Base-by-base conservation (phyloP, 139 green algal species). In the Chlamydomonas urium region DNA sequence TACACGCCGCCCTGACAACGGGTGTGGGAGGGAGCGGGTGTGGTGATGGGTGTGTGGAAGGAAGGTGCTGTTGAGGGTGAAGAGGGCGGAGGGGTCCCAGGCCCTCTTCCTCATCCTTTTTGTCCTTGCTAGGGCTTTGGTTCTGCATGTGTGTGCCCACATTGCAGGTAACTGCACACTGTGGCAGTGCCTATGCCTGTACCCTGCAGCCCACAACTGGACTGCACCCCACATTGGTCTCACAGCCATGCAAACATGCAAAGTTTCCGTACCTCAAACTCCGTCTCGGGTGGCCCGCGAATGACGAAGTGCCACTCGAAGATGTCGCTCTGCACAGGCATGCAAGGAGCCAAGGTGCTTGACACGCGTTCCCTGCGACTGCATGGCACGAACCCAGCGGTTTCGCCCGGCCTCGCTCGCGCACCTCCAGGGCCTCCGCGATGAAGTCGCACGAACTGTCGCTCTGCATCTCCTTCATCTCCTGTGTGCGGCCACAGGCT, bases 301-400 rank as follows among this genome's bases (percentile, higher is more conserved):
- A 99, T 89, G 1, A 89, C 92, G 77, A 99, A 99, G 53, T 97
- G 89, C 94, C 94, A 99, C 76, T 99, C 94, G 79, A 99, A 99
- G 37, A 99, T 93, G 75, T 99, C 92, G 19, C 90, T 90, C 90
- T 97, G 86, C 65, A 72, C 10, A 38, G 6, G n/a, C 31, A 24
- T 59, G 33, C 21, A 47, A 17, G n/a, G 28, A 26, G 45, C 8
- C 14, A 63, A 63, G 6, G 29, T 17, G 6, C 29, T 21, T 32
- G 6, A 5, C 10, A 63, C 53, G 10, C 6, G 21, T 63, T 31
- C 29, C n/a, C 6, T 14, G n/a, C 21, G 29, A 14, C 21, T 32
- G 19, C 33, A 45, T 67, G 33, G 10, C 42, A 53, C 42, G 10
- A 26, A 45, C 8, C 14, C 5, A 45, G 60, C 8, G 33, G 17